phyloP scores from a whole-genome alignment of 148 eudicot genomes.

The Rhododendron mucronatum region DNA sequence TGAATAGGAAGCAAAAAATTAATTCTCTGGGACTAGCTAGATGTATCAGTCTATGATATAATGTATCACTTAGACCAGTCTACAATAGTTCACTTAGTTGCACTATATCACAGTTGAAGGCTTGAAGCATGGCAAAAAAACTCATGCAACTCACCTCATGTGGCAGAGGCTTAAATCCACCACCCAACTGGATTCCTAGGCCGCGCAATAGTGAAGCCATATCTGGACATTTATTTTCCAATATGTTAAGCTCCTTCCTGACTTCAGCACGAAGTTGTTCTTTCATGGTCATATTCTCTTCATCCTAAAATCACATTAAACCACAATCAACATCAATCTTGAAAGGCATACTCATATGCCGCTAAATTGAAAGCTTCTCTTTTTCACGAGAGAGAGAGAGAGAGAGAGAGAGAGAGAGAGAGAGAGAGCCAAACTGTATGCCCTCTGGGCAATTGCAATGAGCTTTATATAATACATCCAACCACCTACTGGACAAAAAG shows the following conservation, averaged over 20 bases:
- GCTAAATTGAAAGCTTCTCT: not conserved
- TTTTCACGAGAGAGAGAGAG: not conserved
- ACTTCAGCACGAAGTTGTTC: slow-evolving; percentile 57
- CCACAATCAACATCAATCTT: slow-evolving; percentile 3
- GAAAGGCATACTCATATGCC: not conserved
- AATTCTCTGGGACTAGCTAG: not conserved
- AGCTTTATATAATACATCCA: not conserved
- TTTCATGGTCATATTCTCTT: slow-evolving; percentile 60
- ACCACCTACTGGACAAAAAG: not conserved
- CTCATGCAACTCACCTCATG: slow-evolving; percentile 45
- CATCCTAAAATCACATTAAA: slow-evolving; percentile 43
- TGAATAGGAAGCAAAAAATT: not conserved
- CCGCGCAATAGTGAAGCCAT: slow-evolving; percentile 67
- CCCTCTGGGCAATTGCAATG: not conserved
- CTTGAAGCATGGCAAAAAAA: not conserved
- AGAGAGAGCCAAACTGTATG: not conserved
- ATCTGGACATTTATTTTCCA: slow-evolving; percentile 46
- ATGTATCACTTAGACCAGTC: not conserved
- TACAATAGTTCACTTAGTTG: not conserved
- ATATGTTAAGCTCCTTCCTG: slow-evolving; percentile 38
- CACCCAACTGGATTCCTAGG: slow-evolving; percentile 48
- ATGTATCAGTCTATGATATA: not conserved
- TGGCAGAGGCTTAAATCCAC: slow-evolving; percentile 35
- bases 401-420: too few species aligned
- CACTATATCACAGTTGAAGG: not conserved